Evolutionary conservation across 352 stramenopile species (phyloP), one percentile per base, ranked within the genome.

Genomic region (Phytophthora hibernalis): DNA sequence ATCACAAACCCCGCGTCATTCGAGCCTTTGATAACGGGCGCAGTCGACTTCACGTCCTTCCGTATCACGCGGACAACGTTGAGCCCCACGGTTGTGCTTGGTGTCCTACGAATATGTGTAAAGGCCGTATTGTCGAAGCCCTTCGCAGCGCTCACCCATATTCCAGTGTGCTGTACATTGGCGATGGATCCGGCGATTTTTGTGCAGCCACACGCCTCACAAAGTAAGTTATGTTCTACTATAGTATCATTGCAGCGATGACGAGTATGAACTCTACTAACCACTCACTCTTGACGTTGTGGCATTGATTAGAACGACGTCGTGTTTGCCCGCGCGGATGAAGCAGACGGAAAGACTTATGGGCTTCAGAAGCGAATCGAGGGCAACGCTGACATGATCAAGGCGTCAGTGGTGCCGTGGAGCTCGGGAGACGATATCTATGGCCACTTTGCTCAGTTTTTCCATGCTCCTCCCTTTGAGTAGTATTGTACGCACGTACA

Each of bases 21-120:
- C 37, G 69, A 87, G 1, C 26, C 26, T 10, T 20, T 66, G 8
- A 68, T 10, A 53, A 45, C 9, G 54, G 56, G 24, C 54, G 52
- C 40, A 72, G 51, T 15, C 69, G 79, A 2, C 72, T 93, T 26
- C 70, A 66, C 20, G 80, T 95, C 16, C 31, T 47, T 59, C 83
- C 87, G 22, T 93, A 80, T 51, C 80, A 95, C 37, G 26, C 75
- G 8, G 65, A 75, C 3, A 47, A 57, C 3, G 10, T 60, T 26
- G 42, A 64, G 38, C 70, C 83, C 5, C 87, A 93, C 21, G 80
- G 70, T 13, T 95, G 87, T 64, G 9, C 50, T 9, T 68, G 76
- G 54, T 95, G 85, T 18, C 87, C 83, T 0, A 64, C 74, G 26
- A 93, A 95, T 62, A 93, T 95, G 85, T 95, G 87, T 73, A 95